These are phyloP conservation scores for Tricholoma matsutake DNA, from an alignment of 768 basidiomycete genomes.

Conservation along the genomic window DNA sequence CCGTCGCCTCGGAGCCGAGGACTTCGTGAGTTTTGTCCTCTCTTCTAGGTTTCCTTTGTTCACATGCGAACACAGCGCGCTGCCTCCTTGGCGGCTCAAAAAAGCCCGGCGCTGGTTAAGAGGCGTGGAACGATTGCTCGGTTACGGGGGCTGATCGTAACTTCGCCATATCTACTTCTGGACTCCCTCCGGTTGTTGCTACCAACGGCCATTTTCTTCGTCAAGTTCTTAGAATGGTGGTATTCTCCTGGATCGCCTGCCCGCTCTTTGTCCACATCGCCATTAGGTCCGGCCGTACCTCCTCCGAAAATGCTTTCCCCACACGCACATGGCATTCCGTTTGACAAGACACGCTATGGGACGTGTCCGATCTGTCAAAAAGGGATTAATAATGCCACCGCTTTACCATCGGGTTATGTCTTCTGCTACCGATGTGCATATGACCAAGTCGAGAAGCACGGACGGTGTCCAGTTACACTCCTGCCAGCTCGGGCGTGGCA, in stretches of 20 bases:
- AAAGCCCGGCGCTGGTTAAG: constrained; percentile 24
- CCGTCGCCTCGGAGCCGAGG: constrained; percentile 73
- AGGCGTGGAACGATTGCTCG: constrained; percentile 37
- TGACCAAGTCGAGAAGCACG: constrained; percentile 73
- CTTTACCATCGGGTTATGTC: constrained; percentile 89
- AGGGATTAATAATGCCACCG: constrained; percentile 79
- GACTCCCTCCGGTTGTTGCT: constrained; percentile 78
- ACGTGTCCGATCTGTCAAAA: constrained; percentile 78
- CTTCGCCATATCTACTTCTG: constrained; percentile 61
- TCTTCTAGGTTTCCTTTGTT: not conserved
- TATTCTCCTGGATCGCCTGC: constrained; percentile 92
- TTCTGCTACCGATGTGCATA: constrained; percentile 93
- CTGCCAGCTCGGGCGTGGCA: constrained; percentile 75
- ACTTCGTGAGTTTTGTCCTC: constrained; percentile 54
- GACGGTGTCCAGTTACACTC: constrained; percentile 86
- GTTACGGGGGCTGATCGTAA: constrained; percentile 44
- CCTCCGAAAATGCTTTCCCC: constrained; percentile 75
- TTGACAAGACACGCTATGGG: constrained; percentile 69
- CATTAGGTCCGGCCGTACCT: constrained; percentile 66
- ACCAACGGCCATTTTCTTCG: constrained; percentile 88
- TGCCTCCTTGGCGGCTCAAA: constrained; percentile 32
- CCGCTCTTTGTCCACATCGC: constrained; percentile 60
- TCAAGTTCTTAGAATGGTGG: constrained; percentile 99
- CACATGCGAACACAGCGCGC: constrained; percentile 35
- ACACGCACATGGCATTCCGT: constrained; percentile 66